Evolutionary conservation across 345 rosid genomes (phyloP), one percentile per base, ranked within the genome.

Genomic region (Clarkia xantiana): DNA sequence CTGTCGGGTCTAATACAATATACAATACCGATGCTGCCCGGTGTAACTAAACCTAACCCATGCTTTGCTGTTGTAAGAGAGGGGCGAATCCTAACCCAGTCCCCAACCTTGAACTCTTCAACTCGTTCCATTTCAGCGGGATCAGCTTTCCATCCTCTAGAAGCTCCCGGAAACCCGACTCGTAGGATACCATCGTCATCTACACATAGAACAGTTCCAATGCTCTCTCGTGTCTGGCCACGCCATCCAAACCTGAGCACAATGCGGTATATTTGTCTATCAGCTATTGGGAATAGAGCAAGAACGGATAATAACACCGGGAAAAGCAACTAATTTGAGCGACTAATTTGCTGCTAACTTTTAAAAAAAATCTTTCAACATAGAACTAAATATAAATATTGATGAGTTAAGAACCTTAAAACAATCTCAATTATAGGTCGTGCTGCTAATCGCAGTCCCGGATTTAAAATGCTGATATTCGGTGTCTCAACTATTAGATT

Each of bases 121-220:
- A 91, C 96, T 51, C 98, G 81, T 67, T 91, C 94, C 96, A 91
- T 84, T 69, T 91, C 98, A 2, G 96, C 90, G 62, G 98, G 98
- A 70, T 91, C 98, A 63, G 96, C 98, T 74, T 91, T 87, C 98
- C 98, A 91, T 58, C 98, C 98, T 60, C 96, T 71, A 55, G 98
- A 91, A 63, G 98, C 98, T 75, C 98, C 98, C 47, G 89, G 96
- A 75, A 91, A 91, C 52, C 98, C 98, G 71, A 91, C 94, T 44
- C 98, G 89, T 62, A 91, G 65, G 65, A 91, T 84, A 14, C 98
- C 98, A 69, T 91, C 98, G 56, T 91, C 98, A 64, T 86, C 98
- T 61, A 91, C 94, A 59, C 96, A 86, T 57, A 91, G 57, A 56
- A 91, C 98, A 59, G 98, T 91, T 53, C 98, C 96, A n/a, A 86